Base-by-base conservation (phyloP, 2,329 filamentous ascomycete genomes). In the Claviceps pazoutovae region DNA sequence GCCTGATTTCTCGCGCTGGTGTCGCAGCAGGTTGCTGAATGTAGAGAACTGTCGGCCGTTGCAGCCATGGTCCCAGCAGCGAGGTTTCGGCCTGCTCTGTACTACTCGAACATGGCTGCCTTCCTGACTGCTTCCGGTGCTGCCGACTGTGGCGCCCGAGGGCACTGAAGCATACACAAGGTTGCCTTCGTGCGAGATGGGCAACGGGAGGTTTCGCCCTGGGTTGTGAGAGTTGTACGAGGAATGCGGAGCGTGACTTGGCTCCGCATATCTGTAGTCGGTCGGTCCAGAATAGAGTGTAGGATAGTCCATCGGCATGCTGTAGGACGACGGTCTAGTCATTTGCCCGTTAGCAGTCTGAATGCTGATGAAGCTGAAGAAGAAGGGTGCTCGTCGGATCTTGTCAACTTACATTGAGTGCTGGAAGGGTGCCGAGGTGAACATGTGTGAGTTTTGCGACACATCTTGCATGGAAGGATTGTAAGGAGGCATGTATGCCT, bases 11-110 rank as follows among this genome's bases (percentile, higher is more conserved):
- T 97, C 91, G 44, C 91, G 80, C 68, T 96, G 90, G 66, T 97
- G 91, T 56, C 91, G 79, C 39, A 96, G 74, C 3, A 96, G 78
- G 64, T 96, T 96, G 77, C 89, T 95, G 65, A 96, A 96, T 3
- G 91, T 96, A 17, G 88, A 95, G 64, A 97, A 97, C 62, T 95
- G 87, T 34, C 90, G 83, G 19, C 91, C 91, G 61, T 96, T 95
- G 73, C 91, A 97, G 11, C 90, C 91, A 63, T 97, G 91, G 55
- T 96, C 91, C 87, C 88, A 97, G 68, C 91, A 96, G 65, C 95
- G 88, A 46, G 90, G 89, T 70, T 95, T 95, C n/a, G 88, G 88
- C 57, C 86, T 79, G 59, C 81, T 83, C 65, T 86, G 84, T 17
- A 89, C 75, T 16, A 89, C 80, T 54, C 86, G 76, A 41, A 87